Evolutionary conservation across 2,329 filamentous ascomycete genomes (phyloP).

Genomic region (Colletotrichum graminicola): DNA sequence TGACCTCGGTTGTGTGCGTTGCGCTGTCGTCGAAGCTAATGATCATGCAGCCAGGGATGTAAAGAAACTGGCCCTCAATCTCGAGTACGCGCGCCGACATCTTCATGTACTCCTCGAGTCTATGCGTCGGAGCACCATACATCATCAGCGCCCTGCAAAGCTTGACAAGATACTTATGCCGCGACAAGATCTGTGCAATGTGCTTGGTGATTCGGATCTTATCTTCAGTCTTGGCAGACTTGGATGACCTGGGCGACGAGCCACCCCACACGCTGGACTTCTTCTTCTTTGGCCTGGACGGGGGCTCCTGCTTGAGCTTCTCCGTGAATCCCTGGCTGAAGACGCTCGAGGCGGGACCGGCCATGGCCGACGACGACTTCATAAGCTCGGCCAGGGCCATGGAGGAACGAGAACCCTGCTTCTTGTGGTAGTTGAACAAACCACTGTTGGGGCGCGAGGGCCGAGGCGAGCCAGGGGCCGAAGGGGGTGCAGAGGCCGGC

Average conservation of each 20-base stretch:
- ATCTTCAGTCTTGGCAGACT: constrained; percentile 44
- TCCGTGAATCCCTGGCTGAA: constrained; percentile 60
- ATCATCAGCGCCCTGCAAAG: constrained; percentile 89
- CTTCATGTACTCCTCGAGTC: constrained; percentile 90
- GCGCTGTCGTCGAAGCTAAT: constrained; percentile 85
- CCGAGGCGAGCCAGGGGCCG: constrained; percentile 45
- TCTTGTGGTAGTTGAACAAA: constrained; percentile 57
- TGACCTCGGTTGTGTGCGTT: constrained; percentile 84
- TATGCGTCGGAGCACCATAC: constrained; percentile 91
- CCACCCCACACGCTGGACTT: constrained; percentile 39
- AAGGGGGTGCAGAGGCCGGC: constrained; percentile 51
- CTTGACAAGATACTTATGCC: constrained; percentile 86
- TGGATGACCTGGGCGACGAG: constrained; percentile 19
- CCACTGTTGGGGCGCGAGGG: constrained; percentile 54
- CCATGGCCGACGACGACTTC: constrained; percentile 66
- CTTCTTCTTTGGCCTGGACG: constrained; percentile 51
- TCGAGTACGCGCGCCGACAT: constrained; percentile 91
- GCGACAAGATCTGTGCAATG: constrained; percentile 77
- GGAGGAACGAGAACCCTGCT: constrained; percentile 57
- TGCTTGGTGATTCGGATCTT: constrained; percentile 65
- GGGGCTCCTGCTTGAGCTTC: constrained; percentile 57
- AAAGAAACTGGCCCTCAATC: constrained; percentile 90
- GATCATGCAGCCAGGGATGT: constrained; percentile 93
- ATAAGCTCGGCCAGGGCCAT: constrained; percentile 64
- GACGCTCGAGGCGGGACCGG: constrained; percentile 59